Evolutionary conservation across 78 protist genomes (phyloP).

Genomic region (slime mould (Dictyostelium discoideum)): DNA sequence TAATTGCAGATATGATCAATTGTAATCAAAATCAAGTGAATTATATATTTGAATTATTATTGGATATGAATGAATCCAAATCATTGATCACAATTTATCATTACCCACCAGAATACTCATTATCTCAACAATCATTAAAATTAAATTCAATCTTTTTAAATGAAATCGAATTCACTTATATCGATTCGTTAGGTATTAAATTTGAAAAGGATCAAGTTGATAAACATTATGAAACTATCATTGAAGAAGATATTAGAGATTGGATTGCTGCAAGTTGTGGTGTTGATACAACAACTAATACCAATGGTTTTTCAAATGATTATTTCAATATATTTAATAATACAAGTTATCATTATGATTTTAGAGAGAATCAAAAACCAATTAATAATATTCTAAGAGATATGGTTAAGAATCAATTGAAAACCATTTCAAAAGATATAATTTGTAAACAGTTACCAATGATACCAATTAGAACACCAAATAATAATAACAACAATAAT

Average conservation of each 20-base stretch:
- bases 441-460: not conserved
- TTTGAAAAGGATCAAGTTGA: conserved; percentile 18
- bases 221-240: conserved; percentile 8
- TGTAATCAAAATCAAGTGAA: conserved; percentile 60
- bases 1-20: conserved; percentile 33
- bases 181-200: conserved; percentile 58
- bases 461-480: not conserved
- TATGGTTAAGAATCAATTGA: not conserved
- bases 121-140: conserved; percentile 31
- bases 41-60: not conserved
- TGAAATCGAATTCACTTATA: conserved; percentile 33
- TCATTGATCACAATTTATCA: conserved; percentile 34
- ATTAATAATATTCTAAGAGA: not conserved
- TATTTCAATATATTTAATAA: not conserved
- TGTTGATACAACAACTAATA: not conserved
- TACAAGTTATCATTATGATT: not conserved
- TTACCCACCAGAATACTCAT: conserved; percentile 53
- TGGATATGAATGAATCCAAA: not conserved
- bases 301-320: not conserved
- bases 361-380: conserved; percentile 3
- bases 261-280: not conserved
- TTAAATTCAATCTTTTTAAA: conserved; percentile 57
- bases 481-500: too few species aligned
- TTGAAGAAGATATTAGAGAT: not conserved
- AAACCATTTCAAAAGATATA: not conserved